phyloP scores from a whole-genome alignment of 192 early-diverging fungal genomes.

The Chytriomyces sp. region DNA sequence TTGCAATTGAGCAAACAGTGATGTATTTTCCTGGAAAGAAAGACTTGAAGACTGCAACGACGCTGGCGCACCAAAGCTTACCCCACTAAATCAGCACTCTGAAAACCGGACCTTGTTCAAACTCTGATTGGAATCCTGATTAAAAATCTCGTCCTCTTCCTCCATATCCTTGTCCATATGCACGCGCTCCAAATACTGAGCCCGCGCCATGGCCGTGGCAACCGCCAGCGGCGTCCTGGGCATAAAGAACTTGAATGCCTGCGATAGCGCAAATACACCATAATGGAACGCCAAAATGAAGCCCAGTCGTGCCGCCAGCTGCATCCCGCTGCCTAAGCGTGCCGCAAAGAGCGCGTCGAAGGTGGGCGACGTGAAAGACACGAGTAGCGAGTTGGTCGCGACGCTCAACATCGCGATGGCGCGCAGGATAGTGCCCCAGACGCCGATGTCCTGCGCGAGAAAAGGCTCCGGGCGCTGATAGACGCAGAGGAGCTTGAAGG shows the following conservation, averaged over 20 bases:
- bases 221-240: conserved; percentile 17
- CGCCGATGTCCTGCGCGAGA: conserved; percentile 32
- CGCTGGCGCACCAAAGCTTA: neutral
- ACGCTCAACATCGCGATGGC: conserved; percentile 16
- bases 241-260: conserved; percentile 4
- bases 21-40: neutral
- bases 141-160: conserved; percentile 32
- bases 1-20: too few species aligned
- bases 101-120: neutral
- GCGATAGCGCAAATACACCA: conserved; percentile 1
- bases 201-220: conserved; percentile 23
- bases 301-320: conserved; percentile 20
- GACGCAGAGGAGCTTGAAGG: conserved; percentile 25
- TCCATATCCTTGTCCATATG: conserved; percentile 29
- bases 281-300: conserved; percentile 36
- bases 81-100: too few species aligned
- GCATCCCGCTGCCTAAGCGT: neutral
- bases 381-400: conserved; percentile 28
- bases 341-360: conserved; percentile 20
- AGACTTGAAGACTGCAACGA: neutral
- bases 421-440: conserved; percentile 19
- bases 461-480: conserved; percentile 28
- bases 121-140: conserved; percentile 4
- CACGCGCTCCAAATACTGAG: conserved; percentile 28
- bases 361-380: conserved; percentile 29